Percentiles rank a stretch among this genome's conserved stretches.
These are phyloP conservation scores for Fusarium guadeloupense DNA, from an alignment of 2,329 filamentous ascomycete species.

Conservation along the genomic window DNA sequence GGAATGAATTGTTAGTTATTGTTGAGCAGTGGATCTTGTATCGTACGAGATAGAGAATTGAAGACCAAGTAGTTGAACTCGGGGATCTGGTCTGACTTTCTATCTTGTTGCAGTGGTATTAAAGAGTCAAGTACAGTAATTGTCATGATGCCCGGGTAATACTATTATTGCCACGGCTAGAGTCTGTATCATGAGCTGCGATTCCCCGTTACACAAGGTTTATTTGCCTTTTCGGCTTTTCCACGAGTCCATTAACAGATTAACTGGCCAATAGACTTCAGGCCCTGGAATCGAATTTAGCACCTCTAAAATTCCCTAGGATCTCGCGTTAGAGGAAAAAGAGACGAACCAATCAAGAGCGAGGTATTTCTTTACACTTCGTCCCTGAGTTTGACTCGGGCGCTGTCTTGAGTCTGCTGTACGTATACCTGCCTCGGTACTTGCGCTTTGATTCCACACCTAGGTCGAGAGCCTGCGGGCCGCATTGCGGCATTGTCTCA, in stretches of 20 bases:
- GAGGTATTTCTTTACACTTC: slow-evolving; percentile 36
- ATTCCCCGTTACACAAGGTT: neutral
- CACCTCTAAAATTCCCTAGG: neutral
- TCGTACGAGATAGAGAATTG: slow-evolving; percentile 28
- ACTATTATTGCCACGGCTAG: too few relatives aligned
- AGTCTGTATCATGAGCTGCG: neutral
- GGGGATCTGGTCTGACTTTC: slow-evolving; percentile 1
- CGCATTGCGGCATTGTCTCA: slow-evolving; percentile 12
- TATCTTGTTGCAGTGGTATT: too few relatives aligned
- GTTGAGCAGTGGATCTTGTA: slow-evolving; percentile 26
- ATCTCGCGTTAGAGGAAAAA: slow-evolving; percentile 2
- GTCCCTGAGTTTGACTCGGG: slow-evolving; percentile 34
- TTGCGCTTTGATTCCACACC: slow-evolving; percentile 6
- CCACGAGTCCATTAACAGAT: too few relatives aligned
- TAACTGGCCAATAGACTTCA: slow-evolving; percentile 3
- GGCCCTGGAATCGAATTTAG: neutral
- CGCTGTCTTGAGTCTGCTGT: slow-evolving; percentile 9
- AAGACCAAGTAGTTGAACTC: slow-evolving; percentile 15
- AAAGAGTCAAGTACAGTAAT: too few relatives aligned
- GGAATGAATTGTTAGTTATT: slow-evolving; percentile 15
- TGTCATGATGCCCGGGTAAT: too few relatives aligned
- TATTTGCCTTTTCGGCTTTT: neutral
- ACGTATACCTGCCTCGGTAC: neutral
- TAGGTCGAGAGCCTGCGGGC: slow-evolving; percentile 12
- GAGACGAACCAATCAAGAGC: slow-evolving; percentile 23